These are phyloP conservation scores for Fusarium graminum DNA, from an alignment of 2,329 filamentous ascomycete genomes.

Conservation along the genomic window DNA sequence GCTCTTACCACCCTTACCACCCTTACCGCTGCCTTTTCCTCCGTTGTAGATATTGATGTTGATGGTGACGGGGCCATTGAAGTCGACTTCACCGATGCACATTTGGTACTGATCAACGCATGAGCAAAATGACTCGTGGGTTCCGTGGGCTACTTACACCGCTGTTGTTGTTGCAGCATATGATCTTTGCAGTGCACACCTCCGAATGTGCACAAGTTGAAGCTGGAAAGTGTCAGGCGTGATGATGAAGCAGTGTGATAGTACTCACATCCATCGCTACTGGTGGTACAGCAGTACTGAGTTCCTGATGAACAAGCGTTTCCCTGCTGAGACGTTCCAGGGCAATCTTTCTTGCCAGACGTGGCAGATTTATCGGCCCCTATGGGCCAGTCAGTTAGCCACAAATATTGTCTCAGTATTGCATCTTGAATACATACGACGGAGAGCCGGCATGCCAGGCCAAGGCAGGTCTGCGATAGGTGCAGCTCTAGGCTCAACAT, in stretches of 20 bases:
- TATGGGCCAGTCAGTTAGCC: neutral
- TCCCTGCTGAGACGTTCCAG: neutral
- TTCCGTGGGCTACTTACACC: conserved; percentile 20
- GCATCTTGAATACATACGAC: neutral
- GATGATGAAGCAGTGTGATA: neutral
- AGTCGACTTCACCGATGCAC: conserved; percentile 43
- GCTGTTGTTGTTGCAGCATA: conserved; percentile 48
- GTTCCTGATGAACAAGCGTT: conserved; percentile 21
- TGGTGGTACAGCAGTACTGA: conserved; percentile 37
- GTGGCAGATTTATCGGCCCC: neutral
- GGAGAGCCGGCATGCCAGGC: conserved; percentile 8
- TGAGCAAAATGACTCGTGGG: neutral
- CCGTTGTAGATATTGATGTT: conserved; percentile 34
- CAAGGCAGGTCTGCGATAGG: conserved; percentile 26
- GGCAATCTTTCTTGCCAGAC: neutral
- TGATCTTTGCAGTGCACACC: conserved; percentile 33
- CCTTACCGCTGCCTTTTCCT: conserved; percentile 3
- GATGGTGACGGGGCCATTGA: conserved; percentile 43
- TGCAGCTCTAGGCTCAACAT: conserved; percentile 23
- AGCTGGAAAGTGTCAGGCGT: neutral
- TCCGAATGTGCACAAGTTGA: conserved; percentile 37
- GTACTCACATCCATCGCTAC: conserved; percentile 32
- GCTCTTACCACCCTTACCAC: neutral
- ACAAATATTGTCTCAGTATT: no score
- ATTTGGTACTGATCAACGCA: conserved; percentile 38